phyloP scores from a whole-genome alignment of 108 stramenopile genomes.

The Cyclotella baltica region DNA sequence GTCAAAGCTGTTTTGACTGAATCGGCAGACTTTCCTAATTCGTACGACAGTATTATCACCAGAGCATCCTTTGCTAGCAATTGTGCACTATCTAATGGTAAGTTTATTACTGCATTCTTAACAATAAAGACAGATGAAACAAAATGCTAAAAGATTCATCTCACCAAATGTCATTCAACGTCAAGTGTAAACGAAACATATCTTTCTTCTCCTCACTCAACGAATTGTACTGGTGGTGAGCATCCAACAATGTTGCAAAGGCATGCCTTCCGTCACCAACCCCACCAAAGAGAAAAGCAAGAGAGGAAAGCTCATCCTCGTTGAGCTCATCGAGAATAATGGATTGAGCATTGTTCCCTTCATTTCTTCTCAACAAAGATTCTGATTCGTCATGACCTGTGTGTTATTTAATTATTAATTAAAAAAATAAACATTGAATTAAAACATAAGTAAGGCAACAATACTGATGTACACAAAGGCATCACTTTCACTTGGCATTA shows the following conservation, averaged over 20 bases:
- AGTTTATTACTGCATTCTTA: too few relatives aligned
- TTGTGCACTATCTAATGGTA: too few relatives aligned
- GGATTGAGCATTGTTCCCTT: slow-evolving; percentile 14
- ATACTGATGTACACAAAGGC: background rate
- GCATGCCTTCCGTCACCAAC: slow-evolving; percentile 34
- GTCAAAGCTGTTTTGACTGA: slow-evolving; percentile 3
- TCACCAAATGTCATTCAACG: slow-evolving; percentile 35
- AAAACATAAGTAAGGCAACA: background rate
- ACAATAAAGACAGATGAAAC: too few relatives aligned
- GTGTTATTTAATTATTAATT: too few relatives aligned
- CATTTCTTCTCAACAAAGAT: slow-evolving; percentile 18
- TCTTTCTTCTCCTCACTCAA: slow-evolving; percentile 14
- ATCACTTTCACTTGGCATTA: background rate
- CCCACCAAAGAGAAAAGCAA: slow-evolving; percentile 34
- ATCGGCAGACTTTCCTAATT: slow-evolving; percentile 18
- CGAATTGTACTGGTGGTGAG: slow-evolving; percentile 19
- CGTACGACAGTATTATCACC: slow-evolving; percentile 20
- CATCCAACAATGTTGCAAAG: slow-evolving; percentile 29
- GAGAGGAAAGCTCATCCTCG: slow-evolving; percentile 38
- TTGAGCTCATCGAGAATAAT: slow-evolving; percentile 28
- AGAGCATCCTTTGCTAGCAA: slow-evolving; percentile 29
- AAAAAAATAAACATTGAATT: too few relatives aligned
- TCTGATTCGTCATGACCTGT: slow-evolving; percentile 18
- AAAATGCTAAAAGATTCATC: too few relatives aligned
- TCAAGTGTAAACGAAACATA: slow-evolving; percentile 23